A percentile compares a stretch with the other conserved stretches of the same genome.
phyloP scores from a whole-genome alignment of 2,329 filamentous ascomycete genomes.

The Fusarium domesticum region DNA sequence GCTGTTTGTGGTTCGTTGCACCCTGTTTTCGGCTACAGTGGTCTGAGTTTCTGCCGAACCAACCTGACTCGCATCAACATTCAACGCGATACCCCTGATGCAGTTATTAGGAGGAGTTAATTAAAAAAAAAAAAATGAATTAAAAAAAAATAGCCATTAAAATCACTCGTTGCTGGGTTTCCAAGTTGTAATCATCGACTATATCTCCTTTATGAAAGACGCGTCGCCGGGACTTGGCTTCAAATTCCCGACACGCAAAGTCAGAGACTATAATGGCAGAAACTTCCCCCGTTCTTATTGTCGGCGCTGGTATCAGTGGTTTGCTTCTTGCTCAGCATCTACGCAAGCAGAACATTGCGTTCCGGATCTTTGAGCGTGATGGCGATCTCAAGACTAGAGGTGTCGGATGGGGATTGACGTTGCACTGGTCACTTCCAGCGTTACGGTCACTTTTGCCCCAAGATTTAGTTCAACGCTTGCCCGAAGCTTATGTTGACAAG shows the following conservation, averaged over 20 bases:
- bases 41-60: background rate
- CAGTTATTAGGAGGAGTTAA: too few species aligned
- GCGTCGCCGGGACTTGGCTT: too few species aligned
- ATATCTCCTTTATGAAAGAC: too few species aligned
- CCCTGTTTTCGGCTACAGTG: background rate
- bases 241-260: too few species aligned
- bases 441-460: slow-evolving; percentile 51
- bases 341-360: slow-evolving; percentile 35
- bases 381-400: slow-evolving; percentile 44
- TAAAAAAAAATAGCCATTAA: too few species aligned
- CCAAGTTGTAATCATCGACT: too few species aligned
- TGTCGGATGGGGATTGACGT: slow-evolving; percentile 60
- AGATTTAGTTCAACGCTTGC: slow-evolving; percentile 42
- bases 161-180: background rate
- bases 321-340: slow-evolving; percentile 38
- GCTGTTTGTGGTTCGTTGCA: background rate
- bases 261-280: background rate
- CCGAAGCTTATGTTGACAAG: slow-evolving; percentile 53
- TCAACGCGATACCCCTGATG: too few species aligned
- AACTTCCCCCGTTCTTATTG: slow-evolving; percentile 32
- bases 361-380: slow-evolving; percentile 54
- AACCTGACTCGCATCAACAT: too few species aligned
- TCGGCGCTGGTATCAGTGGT: slow-evolving; percentile 39
- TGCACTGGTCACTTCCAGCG: slow-evolving; percentile 59
- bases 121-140: too few species aligned